These are phyloP conservation scores for Hemerocallis citrina DNA, from an alignment of 106 monocot genomes.

Conservation along the genomic window DNA sequence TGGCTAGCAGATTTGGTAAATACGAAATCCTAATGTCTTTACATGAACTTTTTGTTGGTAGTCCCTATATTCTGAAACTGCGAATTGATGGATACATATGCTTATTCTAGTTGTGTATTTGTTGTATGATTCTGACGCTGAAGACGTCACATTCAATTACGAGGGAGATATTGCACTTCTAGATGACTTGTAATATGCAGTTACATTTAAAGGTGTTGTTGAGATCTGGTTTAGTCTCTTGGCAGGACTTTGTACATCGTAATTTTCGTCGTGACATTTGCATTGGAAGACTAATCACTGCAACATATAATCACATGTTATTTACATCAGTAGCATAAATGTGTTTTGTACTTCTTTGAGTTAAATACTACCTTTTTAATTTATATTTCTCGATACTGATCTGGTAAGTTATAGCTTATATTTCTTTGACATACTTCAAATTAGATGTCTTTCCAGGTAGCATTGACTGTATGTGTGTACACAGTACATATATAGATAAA, in stretches of 20 bases:
- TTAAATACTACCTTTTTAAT: slow-evolving; percentile 4
- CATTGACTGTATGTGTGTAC: neutral
- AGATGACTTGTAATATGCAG: slow-evolving; percentile 4
- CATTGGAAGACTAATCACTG: slow-evolving; percentile 22
- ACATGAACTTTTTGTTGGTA: neutral
- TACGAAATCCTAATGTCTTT: neutral
- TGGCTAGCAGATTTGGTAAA: slow-evolving; percentile 15
- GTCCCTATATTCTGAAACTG: neutral
- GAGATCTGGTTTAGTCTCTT: slow-evolving; percentile 26
- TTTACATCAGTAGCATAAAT: slow-evolving; percentile 8
- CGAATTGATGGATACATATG: neutral
- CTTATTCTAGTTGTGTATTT: neutral
- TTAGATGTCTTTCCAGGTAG: neutral
- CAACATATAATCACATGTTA: slow-evolving; percentile 29
- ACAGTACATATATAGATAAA: neutral
- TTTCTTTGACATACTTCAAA: neutral
- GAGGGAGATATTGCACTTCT: slow-evolving; percentile 3
- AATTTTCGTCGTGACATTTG: slow-evolving; percentile 46
- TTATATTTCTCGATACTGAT: neutral
- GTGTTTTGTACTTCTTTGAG: slow-evolving; percentile 3
- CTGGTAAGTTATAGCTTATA: neutral
- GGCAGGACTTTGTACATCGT: slow-evolving; percentile 66
- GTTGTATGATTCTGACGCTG: neutral
- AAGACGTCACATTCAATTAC: neutral
- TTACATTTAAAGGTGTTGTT: slow-evolving; percentile 17